phyloP scores from a whole-genome alignment of 2,329 filamentous ascomycete genomes.

The Setomelanomma holmii region DNA sequence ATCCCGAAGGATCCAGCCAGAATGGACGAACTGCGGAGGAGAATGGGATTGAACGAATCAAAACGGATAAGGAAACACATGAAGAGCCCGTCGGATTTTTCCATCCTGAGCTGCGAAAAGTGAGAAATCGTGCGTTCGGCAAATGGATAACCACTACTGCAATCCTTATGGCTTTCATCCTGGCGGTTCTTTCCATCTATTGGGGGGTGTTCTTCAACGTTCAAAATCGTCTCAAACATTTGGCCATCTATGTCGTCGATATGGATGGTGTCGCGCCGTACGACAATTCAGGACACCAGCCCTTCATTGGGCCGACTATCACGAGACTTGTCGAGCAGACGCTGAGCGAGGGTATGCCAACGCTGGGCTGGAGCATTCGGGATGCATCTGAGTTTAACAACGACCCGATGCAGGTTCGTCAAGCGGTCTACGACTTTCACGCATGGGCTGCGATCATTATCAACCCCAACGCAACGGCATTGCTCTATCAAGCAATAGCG shows the following conservation, averaged over 20 bases:
- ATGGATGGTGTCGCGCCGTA: slow-evolving; percentile 67
- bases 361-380: slow-evolving; percentile 60
- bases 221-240: slow-evolving; percentile 54
- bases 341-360: slow-evolving; percentile 46
- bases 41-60: slow-evolving; percentile 9
- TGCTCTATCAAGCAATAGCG: slow-evolving; percentile 62
- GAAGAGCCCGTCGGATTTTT: slow-evolving; percentile 55
- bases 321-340: slow-evolving; percentile 56
- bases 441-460: slow-evolving; percentile 69
- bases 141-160: slow-evolving; percentile 55
- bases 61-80: slow-evolving; percentile 18
- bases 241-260: slow-evolving; percentile 65
- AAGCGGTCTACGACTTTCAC: slow-evolving; percentile 65
- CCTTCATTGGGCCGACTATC: slow-evolving; percentile 65
- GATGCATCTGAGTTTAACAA: slow-evolving; percentile 61
- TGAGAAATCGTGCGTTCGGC: slow-evolving; percentile 48
- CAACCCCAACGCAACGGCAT: slow-evolving; percentile 66
- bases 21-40: slow-evolving; percentile 11
- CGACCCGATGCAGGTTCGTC: slow-evolving; percentile 63
- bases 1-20: slow-evolving; percentile 1
- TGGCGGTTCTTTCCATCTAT: slow-evolving; percentile 65
- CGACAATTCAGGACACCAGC: slow-evolving; percentile 47
- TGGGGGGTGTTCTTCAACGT: slow-evolving; percentile 65
- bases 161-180: slow-evolving; percentile 63
- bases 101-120: slow-evolving; percentile 49